Conservation (phyloP, 805 yeast genomes). For the Metschnikowia sp. region DNA sequence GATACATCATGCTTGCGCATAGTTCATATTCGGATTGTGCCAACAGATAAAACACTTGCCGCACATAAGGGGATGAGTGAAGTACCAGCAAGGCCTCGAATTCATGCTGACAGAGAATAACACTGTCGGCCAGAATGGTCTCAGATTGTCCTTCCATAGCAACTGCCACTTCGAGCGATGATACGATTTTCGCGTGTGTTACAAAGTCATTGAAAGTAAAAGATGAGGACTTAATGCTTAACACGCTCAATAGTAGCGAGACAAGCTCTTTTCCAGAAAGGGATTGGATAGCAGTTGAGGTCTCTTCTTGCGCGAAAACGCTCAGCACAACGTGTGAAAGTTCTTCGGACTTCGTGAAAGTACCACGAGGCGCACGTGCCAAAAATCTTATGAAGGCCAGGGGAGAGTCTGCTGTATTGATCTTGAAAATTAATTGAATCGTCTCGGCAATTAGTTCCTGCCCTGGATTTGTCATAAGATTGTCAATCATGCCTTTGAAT, state of each 20-base stretch:
- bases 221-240: not conserved
- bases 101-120: not conserved
- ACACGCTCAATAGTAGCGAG: conserved; percentile 15
- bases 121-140: not conserved
- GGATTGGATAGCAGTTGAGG: not conserved
- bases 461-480: not conserved
- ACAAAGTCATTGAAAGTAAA: not conserved
- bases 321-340: not conserved
- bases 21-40: not conserved
- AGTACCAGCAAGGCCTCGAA: not conserved
- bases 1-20: conserved; percentile 21
- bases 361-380: not conserved
- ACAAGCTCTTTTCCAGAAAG: conserved; percentile 3
- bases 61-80: conserved; percentile 4
- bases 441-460: not conserved
- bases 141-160: not conserved
- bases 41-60: conserved; percentile 3
- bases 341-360: not conserved
- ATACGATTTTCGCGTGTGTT: conserved; percentile 7
- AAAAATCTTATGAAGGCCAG: conserved; percentile 4
- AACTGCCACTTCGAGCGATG: conserved; percentile 1
- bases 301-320: not conserved
- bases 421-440: conserved; percentile 1
- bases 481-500: not conserved
- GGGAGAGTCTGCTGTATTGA: conserved; percentile 5